Evolutionary conservation across 2,329 filamentous ascomycete genomes (phyloP).

Genomic region (Plectosphaerella plurivora): DNA sequence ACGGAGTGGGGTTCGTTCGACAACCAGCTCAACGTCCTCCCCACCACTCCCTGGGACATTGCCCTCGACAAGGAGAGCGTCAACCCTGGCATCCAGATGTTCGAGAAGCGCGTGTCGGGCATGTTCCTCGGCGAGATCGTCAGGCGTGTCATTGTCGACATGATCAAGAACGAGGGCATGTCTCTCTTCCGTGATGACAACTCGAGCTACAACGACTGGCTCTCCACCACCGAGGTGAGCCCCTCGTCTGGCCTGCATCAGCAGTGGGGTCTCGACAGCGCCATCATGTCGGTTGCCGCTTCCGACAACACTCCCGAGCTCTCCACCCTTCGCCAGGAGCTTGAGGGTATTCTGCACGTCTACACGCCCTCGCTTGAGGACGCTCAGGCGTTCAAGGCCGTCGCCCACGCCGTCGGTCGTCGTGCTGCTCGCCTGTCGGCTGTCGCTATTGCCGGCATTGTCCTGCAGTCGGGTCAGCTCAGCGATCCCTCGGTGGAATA

Average conservation of each 20-base stretch:
- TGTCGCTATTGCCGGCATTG: constrained; percentile 79
- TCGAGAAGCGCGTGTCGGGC: constrained; percentile 95
- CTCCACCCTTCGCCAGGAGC: constrained; percentile 68
- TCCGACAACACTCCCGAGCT: constrained; percentile 72
- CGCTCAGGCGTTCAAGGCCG: constrained; percentile 78
- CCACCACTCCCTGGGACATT: constrained; percentile 77
- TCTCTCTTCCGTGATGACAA: constrained; percentile 74
- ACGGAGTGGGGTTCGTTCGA: constrained; percentile 99
- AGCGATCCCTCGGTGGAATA: constrained; percentile 60
- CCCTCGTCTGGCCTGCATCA: constrained; percentile 64
- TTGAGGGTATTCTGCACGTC: constrained; percentile 73
- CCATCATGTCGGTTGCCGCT: constrained; percentile 82
- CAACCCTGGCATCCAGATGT: constrained; percentile 96
- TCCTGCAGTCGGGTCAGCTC: constrained; percentile 75
- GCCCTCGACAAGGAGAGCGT: constrained; percentile 74
- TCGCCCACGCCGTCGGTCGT: constrained; percentile 79
- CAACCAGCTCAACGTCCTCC: constrained; percentile 84
- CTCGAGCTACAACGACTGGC: constrained; percentile 65
- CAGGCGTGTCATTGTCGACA: constrained; percentile 67
- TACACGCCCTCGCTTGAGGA: constrained; percentile 76
- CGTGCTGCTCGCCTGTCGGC: constrained; percentile 85
- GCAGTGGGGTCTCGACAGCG: constrained; percentile 87
- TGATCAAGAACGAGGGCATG: constrained; percentile 63
- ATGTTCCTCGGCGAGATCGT: constrained; percentile 98
- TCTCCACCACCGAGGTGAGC: constrained; percentile 65